phyloP scores from a whole-genome alignment of 179 eudicot genomes.

The Amaranthus tricolor region DNA sequence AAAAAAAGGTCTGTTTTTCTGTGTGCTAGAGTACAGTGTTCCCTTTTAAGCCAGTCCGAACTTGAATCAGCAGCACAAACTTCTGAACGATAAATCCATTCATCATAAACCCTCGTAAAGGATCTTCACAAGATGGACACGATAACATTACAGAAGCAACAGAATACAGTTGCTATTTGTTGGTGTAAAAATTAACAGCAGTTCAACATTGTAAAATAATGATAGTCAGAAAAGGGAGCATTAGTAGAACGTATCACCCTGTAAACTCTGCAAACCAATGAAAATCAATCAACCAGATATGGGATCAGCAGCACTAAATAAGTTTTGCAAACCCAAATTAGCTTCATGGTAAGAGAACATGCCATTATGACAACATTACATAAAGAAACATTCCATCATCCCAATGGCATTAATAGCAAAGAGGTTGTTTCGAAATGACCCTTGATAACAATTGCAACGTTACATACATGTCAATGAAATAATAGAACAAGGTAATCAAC shows the following conservation, averaged over 20 bases:
- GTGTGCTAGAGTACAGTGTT: not conserved
- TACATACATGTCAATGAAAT: too few species aligned
- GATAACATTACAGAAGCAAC: not conserved
- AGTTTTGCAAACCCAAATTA: not conserved
- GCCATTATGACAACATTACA: not conserved
- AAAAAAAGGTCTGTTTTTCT: not conserved
- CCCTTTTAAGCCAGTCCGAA: not conserved
- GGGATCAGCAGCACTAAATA: not conserved
- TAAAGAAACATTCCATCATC: not conserved
- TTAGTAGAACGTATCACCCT: not conserved
- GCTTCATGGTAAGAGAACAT: not conserved
- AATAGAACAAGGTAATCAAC: too few species aligned
- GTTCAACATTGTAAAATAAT: not conserved
- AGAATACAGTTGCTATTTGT: not conserved
- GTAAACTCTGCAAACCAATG: not conserved
- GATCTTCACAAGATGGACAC: not conserved
- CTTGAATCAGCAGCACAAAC: slow-evolving; percentile 16
- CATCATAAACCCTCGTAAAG: slow-evolving; percentile 8
- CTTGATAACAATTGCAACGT: too few species aligned
- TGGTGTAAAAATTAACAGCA: not conserved
- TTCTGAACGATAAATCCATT: not conserved
- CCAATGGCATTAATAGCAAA: too few species aligned
- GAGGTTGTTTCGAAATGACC: too few species aligned
- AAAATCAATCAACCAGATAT: not conserved
- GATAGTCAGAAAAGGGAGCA: not conserved